Evolutionary conservation across 257 asterid genomes (phyloP).

Genomic region (Lycium ferocissimum): DNA sequence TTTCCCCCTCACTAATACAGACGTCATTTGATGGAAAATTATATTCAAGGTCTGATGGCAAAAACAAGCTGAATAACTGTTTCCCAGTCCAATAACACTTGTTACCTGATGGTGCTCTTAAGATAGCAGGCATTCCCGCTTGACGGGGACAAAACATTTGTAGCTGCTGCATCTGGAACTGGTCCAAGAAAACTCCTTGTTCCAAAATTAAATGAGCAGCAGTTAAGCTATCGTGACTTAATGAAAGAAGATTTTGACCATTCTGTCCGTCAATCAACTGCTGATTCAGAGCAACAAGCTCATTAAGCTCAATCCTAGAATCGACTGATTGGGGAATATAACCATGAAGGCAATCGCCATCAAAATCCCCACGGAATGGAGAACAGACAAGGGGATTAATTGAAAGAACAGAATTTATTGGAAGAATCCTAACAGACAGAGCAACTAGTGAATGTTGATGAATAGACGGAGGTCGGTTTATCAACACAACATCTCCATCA

Average conservation of each 20-base stretch:
- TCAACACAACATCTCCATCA: slow-evolving; percentile 85
- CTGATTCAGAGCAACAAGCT: slow-evolving; percentile 71
- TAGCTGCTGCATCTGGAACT: slow-evolving; percentile 82
- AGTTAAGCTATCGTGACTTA: slow-evolving; percentile 88
- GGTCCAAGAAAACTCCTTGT: slow-evolving; percentile 67
- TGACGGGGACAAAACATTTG: slow-evolving; percentile 71
- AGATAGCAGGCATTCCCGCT: slow-evolving; percentile 56
- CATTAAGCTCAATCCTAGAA: slow-evolving; percentile 76
- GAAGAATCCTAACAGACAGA: slow-evolving; percentile 77
- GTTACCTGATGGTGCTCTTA: slow-evolving; percentile 42
- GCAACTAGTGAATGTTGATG: slow-evolving; percentile 95
- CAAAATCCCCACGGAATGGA: slow-evolving; percentile 95
- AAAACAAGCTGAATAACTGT: slow-evolving; percentile 70
- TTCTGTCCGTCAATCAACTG: slow-evolving; percentile 84
- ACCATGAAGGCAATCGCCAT: slow-evolving; percentile 97
- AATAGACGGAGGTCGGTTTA: slow-evolving; percentile 93
- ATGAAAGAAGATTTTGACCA: slow-evolving; percentile 76
- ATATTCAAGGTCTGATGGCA: slow-evolving; percentile 72
- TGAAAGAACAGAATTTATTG: slow-evolving; percentile 60
- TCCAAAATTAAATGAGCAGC: slow-evolving; percentile 78
- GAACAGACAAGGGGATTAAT: slow-evolving; percentile 86
- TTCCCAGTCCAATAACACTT: slow-evolving; percentile 80
- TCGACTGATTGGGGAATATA: slow-evolving; percentile 85
- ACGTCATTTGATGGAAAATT: slow-evolving; percentile 54
- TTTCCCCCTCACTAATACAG: slow-evolving; percentile 67